Evolutionary conservation across 495 filamentous ascomycete genomes (phyloP), one percentile per base, ranked within the genome.

Genomic region (Chaetomium fimeti): DNA sequence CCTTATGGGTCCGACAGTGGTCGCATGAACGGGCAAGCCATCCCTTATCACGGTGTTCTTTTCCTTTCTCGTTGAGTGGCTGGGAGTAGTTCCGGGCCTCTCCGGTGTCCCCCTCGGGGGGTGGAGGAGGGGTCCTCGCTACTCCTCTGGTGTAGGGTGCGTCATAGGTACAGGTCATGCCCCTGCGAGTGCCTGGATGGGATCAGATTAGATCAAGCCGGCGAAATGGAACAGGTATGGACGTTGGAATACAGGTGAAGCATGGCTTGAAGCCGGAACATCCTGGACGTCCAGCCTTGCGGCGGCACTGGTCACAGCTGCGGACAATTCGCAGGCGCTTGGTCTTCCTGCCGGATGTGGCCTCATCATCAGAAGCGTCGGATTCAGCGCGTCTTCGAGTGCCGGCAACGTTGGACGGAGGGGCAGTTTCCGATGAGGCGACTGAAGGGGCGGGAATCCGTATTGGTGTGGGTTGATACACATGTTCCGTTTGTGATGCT

Each of bases 191-290:
- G 57, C 68, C 62, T 70, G 48, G 4, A 25, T 13, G 6, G 2
- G 22, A 16, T 45, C 15, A 24, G 16, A 22, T 57, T 9, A 64
- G 53, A n/a, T n/a, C 40, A 25, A 9, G 49, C 6, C 9, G 11
- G 52, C 12, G 8, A 32, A 28, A 61, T 2, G 16, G 22, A 52
- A 16, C 38, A 38, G n/a, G 51, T 3, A n/a, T 25, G 7, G 45
- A 58, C 28, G 43, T 28, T 4, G 25, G 28, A 25, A 28, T 70
- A 70, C 70, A 70, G 27, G 42, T 65, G n/a, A 52, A 29, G 29
- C 70, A 72, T 16, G 70, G 70, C 38, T 61, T 63, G 61, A 65
- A 69, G 48, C 68, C 70, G 13, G 61, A 52, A 56, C 70, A n/a
- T 18, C 18, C 5, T 7, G 43, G 70, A 13, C 58, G 65, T 24